Evolutionary conservation across 2,329 filamentous ascomycete genomes (phyloP).

Genomic region (Stylonectria norvegica): DNA sequence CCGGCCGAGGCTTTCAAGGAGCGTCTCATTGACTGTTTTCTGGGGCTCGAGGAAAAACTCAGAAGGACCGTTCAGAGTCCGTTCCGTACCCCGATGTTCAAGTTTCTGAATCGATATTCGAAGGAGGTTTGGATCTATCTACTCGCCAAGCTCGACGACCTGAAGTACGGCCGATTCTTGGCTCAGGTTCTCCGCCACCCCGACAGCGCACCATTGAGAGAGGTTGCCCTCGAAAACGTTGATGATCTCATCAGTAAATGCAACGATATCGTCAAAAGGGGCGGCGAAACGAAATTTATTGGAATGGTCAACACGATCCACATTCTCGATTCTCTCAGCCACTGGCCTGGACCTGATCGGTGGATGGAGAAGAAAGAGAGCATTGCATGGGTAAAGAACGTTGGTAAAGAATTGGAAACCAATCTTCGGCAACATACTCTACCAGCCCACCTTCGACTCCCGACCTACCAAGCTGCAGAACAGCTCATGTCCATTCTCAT

Average conservation of each 20-base stretch:
- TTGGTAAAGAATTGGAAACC: slow-evolving; percentile 75
- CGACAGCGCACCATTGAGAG: slow-evolving; percentile 70
- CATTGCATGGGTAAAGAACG: slow-evolving; percentile 57
- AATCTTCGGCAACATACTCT: slow-evolving; percentile 69
- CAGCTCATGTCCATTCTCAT: slow-evolving; percentile 84
- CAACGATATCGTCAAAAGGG: slow-evolving; percentile 59
- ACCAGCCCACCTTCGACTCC: slow-evolving; percentile 69
- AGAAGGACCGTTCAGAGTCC: slow-evolving; percentile 86
- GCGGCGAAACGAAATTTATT: slow-evolving; percentile 64
- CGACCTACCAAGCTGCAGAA: slow-evolving; percentile 84
- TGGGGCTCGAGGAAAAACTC: slow-evolving; percentile 81
- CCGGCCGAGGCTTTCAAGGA: slow-evolving; percentile 91
- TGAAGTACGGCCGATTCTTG: slow-evolving; percentile 86
- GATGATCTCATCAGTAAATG: slow-evolving; percentile 67
- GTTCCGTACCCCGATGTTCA: slow-evolving; percentile 84
- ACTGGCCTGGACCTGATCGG: slow-evolving; percentile 58
- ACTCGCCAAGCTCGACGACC: slow-evolving; percentile 73
- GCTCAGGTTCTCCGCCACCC: slow-evolving; percentile 78
- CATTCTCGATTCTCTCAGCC: slow-evolving; percentile 73
- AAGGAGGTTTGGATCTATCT: slow-evolving; percentile 83
- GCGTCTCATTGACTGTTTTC: slow-evolving; percentile 81
- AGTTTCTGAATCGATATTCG: slow-evolving; percentile 90
- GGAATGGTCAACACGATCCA: slow-evolving; percentile 86
- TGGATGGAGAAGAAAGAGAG: slow-evolving; percentile 70
- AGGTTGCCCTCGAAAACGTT: slow-evolving; percentile 69